Conservation (phyloP, 1,284 basidiomycete species). For the Sparassis latifolia region DNA sequence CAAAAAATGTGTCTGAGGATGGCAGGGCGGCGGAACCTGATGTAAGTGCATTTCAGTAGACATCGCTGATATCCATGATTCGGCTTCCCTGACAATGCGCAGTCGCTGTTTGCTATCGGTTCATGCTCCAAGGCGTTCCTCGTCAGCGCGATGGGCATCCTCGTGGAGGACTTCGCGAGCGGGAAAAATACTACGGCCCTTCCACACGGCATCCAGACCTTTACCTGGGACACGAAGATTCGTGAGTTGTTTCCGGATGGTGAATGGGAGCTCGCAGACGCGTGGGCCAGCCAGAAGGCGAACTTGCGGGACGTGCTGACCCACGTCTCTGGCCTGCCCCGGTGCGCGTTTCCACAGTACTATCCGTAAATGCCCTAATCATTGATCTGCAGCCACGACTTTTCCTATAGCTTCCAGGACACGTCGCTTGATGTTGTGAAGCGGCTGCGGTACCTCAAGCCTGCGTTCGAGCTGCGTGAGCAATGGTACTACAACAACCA, state of each 20-base stretch:
- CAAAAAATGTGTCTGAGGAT: no score
- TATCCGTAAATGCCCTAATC: not conserved
- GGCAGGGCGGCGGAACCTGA: no score
- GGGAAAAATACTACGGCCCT: slow-evolving; percentile 18
- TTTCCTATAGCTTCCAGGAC: slow-evolving; percentile 24
- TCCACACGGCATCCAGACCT: slow-evolving; percentile 1
- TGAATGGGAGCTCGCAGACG: slow-evolving; percentile 33
- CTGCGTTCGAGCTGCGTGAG: slow-evolving; percentile 33
- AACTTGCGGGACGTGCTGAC: slow-evolving; percentile 32
- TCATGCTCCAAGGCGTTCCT: slow-evolving; percentile 43
- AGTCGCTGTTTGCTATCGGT: slow-evolving; percentile 36
- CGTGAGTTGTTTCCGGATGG: slow-evolving; percentile 29
- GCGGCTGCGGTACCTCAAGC: slow-evolving; percentile 28
- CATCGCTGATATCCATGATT: no score
- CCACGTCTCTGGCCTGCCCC: slow-evolving; percentile 18
- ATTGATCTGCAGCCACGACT: slow-evolving; percentile 24
- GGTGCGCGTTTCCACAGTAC: slow-evolving; percentile 11
- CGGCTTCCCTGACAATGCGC: not conserved
- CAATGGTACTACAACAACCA: slow-evolving; percentile 36
- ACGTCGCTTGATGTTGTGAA: slow-evolving; percentile 20
- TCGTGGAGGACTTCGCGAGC: slow-evolving; percentile 17
- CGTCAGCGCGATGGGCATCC: slow-evolving; percentile 29
- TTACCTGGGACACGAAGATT: slow-evolving; percentile 30
- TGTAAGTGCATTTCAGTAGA: no score
- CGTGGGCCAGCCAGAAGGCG: slow-evolving; percentile 27